Conservation (phyloP, 2,329 filamentous ascomycete genomes). For the Berkeleyomyces basicola region DNA sequence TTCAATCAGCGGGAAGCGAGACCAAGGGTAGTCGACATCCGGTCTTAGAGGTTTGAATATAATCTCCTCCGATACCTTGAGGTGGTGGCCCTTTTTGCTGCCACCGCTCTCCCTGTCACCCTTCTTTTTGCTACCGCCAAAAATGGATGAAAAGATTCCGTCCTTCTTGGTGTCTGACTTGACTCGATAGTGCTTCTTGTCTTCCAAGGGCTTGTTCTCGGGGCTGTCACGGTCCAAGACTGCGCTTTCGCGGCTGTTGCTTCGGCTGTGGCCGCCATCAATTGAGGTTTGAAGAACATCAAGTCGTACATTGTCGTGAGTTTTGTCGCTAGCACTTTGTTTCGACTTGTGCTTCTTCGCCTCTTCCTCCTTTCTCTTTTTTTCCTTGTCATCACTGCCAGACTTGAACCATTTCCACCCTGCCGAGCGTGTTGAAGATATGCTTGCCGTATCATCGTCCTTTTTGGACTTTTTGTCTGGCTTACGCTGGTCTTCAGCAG, state of each 20-base stretch:
- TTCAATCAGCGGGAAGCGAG: slow-evolving; percentile 83
- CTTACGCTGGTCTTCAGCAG: slow-evolving; percentile 50
- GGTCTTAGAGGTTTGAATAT: slow-evolving; percentile 55
- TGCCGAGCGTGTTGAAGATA: slow-evolving; percentile 53
- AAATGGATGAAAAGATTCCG: slow-evolving; percentile 85
- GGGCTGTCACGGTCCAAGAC: slow-evolving; percentile 63
- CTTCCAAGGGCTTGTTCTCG: slow-evolving; percentile 61
- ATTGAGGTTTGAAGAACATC: slow-evolving; percentile 81
- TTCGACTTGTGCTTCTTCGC: slow-evolving; percentile 52
- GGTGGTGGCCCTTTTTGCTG: slow-evolving; percentile 53
- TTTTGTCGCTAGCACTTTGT: slow-evolving; percentile 31
- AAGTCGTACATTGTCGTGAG: slow-evolving; percentile 63
- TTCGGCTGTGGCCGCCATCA: slow-evolving; percentile 38
- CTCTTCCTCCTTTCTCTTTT: slow-evolving; percentile 47
- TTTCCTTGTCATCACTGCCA: slow-evolving; percentile 53
- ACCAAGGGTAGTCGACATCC: slow-evolving; percentile 93
- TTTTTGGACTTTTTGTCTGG: slow-evolving; percentile 58
- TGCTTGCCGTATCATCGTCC: slow-evolving; percentile 42
- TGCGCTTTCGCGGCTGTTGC: slow-evolving; percentile 63
- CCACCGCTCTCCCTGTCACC: slow-evolving; percentile 51
- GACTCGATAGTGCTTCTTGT: slow-evolving; percentile 67
- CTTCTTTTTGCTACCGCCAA: slow-evolving; percentile 81
- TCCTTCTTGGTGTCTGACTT: slow-evolving; percentile 75
- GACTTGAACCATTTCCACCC: slow-evolving; percentile 68
- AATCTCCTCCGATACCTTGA: slow-evolving; percentile 66